Base-by-base conservation (phyloP, 306 rosid species). In the Arachis hypogaea region DNA sequence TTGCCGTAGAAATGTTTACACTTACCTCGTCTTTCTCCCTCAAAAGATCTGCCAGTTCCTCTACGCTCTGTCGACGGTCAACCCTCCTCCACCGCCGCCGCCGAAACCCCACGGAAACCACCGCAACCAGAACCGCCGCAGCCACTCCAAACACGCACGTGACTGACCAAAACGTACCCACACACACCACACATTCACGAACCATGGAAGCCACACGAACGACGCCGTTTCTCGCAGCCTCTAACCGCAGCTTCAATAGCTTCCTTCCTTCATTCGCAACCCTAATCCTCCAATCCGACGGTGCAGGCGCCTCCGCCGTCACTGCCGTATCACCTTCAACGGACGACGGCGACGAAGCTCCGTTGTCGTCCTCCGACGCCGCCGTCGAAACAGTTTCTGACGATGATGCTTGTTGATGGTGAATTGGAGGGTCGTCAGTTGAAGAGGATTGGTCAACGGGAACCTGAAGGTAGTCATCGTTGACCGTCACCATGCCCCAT, bases 21-120 rank as follows among this genome's bases (percentile, higher is more conserved):
- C 76, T 50, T 11, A 86, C 96, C 96, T 90, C 88, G 41, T 90
- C 96, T 79, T 77, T 90, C 67, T 83, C 82, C 73, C 64, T 77
- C 5, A 88, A 54, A 63, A 88, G 86, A 54, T 9, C 45, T 6
- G 58, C 36, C 74, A 68, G 59, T 10, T 72, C 70, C 7, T 81
- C 81, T 54, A 74, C 16, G 8, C 64, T 74, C 72, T 47, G 69
- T 49, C 11, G 72, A 30, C 5, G 72, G 29, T 9, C 52, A 51
- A 52, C 22, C 52, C 58, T 73, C 54, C 58, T 54, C 73, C 83
- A 5, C 58, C 29, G 0, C 60, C 86, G 84, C 63, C 82, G 77
- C 40, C 50, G 76, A 47, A 72, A 52, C 47, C 73, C 76, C 36
- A 56, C 60, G 51, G 56, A 86, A 55, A 66, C 73, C 59, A 64